phyloP scores from a whole-genome alignment of 1,284 basidiomycete species.

The Naganishia liquefaciens region DNA sequence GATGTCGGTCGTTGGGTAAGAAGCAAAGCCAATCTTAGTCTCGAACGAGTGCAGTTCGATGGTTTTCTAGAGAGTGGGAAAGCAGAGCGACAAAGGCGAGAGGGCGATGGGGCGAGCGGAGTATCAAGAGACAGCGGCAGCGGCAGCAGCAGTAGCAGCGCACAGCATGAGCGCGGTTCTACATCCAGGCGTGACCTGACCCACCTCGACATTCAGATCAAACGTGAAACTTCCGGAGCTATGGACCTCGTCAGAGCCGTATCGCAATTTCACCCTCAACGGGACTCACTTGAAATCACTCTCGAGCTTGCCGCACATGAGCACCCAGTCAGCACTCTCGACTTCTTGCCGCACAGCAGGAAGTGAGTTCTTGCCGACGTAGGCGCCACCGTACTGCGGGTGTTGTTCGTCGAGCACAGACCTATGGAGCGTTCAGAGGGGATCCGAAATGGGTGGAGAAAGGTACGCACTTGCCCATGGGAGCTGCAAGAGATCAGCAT shows the following conservation, averaged over 20 bases:
- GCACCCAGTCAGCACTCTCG: conserved; percentile 77
- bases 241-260: conserved; percentile 66
- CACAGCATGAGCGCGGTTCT: neutral
- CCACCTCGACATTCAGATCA: conserved; percentile 63
- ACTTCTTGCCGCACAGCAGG: conserved; percentile 72
- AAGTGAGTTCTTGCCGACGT: conserved; percentile 75
- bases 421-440: conserved; percentile 4
- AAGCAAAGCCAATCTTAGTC: conserved; percentile 59
- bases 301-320: conserved; percentile 77
- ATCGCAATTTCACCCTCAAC: neutral
- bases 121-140: too few species aligned
- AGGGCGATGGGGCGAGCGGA: too few species aligned
- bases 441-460: neutral
- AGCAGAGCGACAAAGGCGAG: too few species aligned
- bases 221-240: conserved; percentile 58
- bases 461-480: conserved; percentile 34
- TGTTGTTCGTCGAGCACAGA: conserved; percentile 75
- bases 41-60: conserved; percentile 80
- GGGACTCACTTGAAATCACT: conserved; percentile 75
- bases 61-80: conserved; percentile 39
- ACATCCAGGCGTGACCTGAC: conserved; percentile 17
- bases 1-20: conserved; percentile 57
- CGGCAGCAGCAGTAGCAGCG: too few species aligned
- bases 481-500: conserved; percentile 17
- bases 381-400: conserved; percentile 84